Evolutionary conservation across 1,284 basidiomycete species (phyloP).

Genomic region (Leccinum cinnamomeum): DNA sequence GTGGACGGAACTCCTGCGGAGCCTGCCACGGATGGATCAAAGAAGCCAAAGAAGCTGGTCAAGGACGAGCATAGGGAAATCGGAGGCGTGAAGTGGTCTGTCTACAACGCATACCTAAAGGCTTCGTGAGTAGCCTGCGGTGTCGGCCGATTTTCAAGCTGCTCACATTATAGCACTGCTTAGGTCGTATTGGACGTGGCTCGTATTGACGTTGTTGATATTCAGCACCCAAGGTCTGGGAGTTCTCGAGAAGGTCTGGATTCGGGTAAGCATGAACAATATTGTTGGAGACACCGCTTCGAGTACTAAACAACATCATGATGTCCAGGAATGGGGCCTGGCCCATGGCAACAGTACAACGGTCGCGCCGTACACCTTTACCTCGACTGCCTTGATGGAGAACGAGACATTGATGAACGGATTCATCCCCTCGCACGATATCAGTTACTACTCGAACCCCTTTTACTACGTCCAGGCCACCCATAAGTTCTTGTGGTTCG

Average conservation of each 20-base stretch:
- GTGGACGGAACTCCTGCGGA: slow-evolving; percentile 21
- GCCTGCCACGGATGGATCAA: slow-evolving; percentile 20
- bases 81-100: slow-evolving; percentile 63
- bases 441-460: slow-evolving; percentile 14
- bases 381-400: slow-evolving; percentile 31
- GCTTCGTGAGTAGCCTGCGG: slow-evolving; percentile 42
- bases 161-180: not conserved
- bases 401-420: slow-evolving; percentile 33
- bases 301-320: not conserved
- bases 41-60: slow-evolving; percentile 52
- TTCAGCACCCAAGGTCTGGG: slow-evolving; percentile 35
- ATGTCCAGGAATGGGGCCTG: slow-evolving; percentile 44
- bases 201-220: slow-evolving; percentile 40
- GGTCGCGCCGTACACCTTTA: slow-evolving; percentile 21
- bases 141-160: too few species aligned
- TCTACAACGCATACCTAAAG: slow-evolving; percentile 64
- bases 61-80: slow-evolving; percentile 58
- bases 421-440: slow-evolving; percentile 20
- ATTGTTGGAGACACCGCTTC: not conserved
- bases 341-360: slow-evolving; percentile 37
- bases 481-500: slow-evolving; percentile 22
- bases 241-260: slow-evolving; percentile 56
- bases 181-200: slow-evolving; percentile 55
- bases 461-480: slow-evolving; percentile 18
- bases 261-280: slow-evolving; percentile 31